Conservation (phyloP, 768 basidiomycete species). For the Naematelia aurantialba region DNA sequence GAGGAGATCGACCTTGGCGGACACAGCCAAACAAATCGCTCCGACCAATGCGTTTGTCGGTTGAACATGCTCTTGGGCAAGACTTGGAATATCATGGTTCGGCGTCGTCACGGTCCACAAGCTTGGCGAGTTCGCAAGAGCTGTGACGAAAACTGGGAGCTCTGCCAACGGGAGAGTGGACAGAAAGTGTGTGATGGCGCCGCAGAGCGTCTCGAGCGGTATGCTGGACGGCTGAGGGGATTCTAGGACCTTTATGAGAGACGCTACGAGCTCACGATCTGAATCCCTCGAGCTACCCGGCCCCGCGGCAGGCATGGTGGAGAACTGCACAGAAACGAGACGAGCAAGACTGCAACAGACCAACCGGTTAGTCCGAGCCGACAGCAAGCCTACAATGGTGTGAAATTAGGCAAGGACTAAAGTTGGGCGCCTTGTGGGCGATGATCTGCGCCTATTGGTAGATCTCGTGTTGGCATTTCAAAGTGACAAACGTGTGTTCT, state of each 20-base stretch:
- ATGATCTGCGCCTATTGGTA: too few species aligned
- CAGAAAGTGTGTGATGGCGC: slow-evolving; percentile 39
- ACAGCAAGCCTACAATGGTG: too few species aligned
- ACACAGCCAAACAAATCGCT: slow-evolving; percentile 15
- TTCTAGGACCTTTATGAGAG: slow-evolving; percentile 15
- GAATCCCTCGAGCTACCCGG: background rate
- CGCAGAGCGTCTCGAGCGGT: slow-evolving; percentile 22
- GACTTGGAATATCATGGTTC: too few species aligned
- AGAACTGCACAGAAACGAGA: too few species aligned
- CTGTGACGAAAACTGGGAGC: slow-evolving; percentile 8
- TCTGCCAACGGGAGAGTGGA: slow-evolving; percentile 8
- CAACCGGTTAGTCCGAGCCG: too few species aligned
- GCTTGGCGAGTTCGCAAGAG: slow-evolving; percentile 13
- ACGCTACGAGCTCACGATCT: background rate
- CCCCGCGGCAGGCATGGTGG: too few species aligned
- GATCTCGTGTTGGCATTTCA: too few species aligned
- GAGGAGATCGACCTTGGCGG: slow-evolving; percentile 8
- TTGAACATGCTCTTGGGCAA: too few species aligned
- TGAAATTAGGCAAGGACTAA: too few species aligned
- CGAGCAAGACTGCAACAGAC: too few species aligned
- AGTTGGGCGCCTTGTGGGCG: too few species aligned
- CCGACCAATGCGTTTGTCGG: background rate
- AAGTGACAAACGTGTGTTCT: background rate
- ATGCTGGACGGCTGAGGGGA: slow-evolving; percentile 12
- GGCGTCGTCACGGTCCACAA: background rate